Base-by-base conservation (phyloP, 257 asterid genomes). In the Petunia secreta region DNA sequence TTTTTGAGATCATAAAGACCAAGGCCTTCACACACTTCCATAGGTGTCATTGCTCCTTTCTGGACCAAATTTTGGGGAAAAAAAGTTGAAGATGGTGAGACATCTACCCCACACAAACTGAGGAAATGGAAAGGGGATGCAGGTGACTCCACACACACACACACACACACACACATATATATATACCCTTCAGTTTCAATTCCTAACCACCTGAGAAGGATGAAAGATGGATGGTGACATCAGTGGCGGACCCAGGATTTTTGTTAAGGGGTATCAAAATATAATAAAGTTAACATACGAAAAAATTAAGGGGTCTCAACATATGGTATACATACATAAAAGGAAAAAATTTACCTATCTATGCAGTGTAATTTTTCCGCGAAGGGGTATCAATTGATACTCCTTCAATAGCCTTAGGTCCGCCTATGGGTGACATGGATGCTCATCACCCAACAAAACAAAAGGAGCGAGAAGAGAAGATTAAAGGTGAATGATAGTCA, bases 41-140 rank as follows among this genome's bases (percentile, higher is more conserved):
- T 85, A 5, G 99, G 93, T 48, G 92, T 84, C 99, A 95, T 95
- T 62, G 99, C 99, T 74, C 99, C 98, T 91, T 88, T 93, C 98
- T 95, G 89, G 62, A 86, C 60, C 40, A 75, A 36, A 48, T 25
- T 48, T 71, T 46, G 77, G 2, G 3, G 7, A 25, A 25, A 1
- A 69, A 7, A 25, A 40, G 60, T 10, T 71, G 11, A 50, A 34
- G 58, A 48, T 71, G 60, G 0, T 48, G 50, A 71, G 44, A 48
- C 6, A 48, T 48, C 77, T 48, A 71, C 41, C 25, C 1, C 34
- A 50, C 77, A 71, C 2, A 9, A 71, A 40, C 3, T 40, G 41
- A 46, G 34, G 36, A 48, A 50, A 5, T 48, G 77, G 3, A 16
- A 69, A 2, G 40, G 76, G 3, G 25, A 48, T 48, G 9, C 3